Evolutionary conservation across 2,329 filamentous ascomycete genomes (phyloP).

Genomic region (Moelleriella libera): DNA sequence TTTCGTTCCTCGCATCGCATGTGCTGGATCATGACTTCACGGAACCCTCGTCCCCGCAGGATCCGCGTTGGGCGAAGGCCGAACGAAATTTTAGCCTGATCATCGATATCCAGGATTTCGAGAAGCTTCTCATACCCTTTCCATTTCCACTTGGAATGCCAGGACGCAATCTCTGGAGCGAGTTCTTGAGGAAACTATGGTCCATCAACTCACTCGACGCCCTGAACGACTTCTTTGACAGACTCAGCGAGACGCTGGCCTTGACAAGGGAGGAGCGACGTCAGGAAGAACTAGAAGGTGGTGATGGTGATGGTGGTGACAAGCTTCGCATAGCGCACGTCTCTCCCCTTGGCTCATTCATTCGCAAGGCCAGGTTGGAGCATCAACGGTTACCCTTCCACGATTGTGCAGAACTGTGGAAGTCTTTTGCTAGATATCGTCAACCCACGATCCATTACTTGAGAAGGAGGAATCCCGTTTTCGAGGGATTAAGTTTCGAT

Average conservation of each 20-base stretch:
- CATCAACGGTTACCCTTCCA: constrained; percentile 70
- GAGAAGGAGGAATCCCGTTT: constrained; percentile 45
- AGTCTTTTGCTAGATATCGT: constrained; percentile 66
- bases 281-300: constrained; percentile 25
- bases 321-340: constrained; percentile 51
- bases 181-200: constrained; percentile 74
- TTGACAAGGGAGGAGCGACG: constrained; percentile 48
- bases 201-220: constrained; percentile 67
- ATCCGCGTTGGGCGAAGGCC: constrained; percentile 30
- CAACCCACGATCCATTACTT: constrained; percentile 57
- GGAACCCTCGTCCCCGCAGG: constrained; percentile 13
- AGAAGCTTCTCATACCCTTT: constrained; percentile 38
- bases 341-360: constrained; percentile 70
- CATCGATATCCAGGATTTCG: constrained; percentile 42
- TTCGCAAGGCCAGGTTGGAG: constrained; percentile 65
- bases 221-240: constrained; percentile 62
- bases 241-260: constrained; percentile 40
- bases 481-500: constrained; percentile 44
- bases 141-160: constrained; percentile 45
- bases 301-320: constrained; percentile 27
- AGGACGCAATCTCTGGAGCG: constrained; percentile 75
- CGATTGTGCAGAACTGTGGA: constrained; percentile 68
- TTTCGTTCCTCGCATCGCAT: constrained; percentile 67
- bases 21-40: constrained; percentile 35
- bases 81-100: constrained; percentile 37